Evolutionary conservation across 495 filamentous ascomycete genomes (phyloP).

Genomic region (Podospora bellae-mahoneyi): DNA sequence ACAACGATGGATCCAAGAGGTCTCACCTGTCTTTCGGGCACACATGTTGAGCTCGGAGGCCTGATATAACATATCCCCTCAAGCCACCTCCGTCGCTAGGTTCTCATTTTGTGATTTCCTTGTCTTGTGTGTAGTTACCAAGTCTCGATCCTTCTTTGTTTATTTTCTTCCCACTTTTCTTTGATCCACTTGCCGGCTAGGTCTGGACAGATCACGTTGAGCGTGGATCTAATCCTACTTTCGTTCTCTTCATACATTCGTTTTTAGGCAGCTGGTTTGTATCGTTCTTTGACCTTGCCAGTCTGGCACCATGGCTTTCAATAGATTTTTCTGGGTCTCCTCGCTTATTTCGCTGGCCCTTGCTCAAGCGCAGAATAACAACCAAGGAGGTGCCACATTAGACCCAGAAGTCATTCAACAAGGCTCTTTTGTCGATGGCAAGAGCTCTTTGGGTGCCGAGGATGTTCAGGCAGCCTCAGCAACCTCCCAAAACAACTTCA

Average conservation of each 20-base stretch:
- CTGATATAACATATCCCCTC: neutral
- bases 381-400: constrained; percentile 16
- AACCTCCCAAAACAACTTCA: constrained; percentile 48
- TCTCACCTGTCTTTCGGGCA: neutral
- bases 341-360: constrained; percentile 20
- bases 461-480: constrained; percentile 27
- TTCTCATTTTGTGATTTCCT: neutral
- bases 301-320: constrained; percentile 17
- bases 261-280: constrained; percentile 1
- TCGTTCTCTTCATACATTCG: constrained; percentile 11
- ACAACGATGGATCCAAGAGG: no score
- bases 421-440: constrained; percentile 28
- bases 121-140: neutral
- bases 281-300: neutral
- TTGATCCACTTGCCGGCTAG: constrained; percentile 20
- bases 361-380: constrained; percentile 23
- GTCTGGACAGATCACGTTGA: constrained; percentile 27
- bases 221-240: constrained; percentile 21
- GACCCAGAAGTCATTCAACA: constrained; percentile 25
- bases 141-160: constrained; percentile 15
- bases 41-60: no score
- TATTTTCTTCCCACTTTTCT: constrained; percentile 16
- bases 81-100: neutral
- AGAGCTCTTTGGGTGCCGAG: constrained; percentile 24
- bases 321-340: constrained; percentile 17